Conservation (phyloP, 2,329 filamentous ascomycete genomes). For the Cadophora malorum region DNA sequence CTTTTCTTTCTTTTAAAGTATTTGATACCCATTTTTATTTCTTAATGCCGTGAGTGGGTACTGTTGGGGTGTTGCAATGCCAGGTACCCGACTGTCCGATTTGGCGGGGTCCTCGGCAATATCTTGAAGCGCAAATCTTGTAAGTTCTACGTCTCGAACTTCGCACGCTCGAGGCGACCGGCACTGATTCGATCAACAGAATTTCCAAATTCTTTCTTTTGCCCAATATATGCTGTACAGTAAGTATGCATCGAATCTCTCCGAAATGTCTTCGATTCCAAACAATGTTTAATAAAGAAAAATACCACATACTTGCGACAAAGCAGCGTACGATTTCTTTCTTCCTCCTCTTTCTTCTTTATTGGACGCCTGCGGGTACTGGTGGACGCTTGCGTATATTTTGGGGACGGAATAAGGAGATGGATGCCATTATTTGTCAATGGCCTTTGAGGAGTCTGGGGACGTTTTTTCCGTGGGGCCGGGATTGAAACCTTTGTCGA, state of each 20-base stretch:
- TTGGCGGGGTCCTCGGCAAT: background rate
- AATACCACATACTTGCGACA: background rate
- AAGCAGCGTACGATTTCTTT: background rate
- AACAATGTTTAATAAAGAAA: background rate
- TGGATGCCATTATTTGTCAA: background rate
- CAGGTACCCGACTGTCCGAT: background rate
- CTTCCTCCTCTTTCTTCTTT: background rate
- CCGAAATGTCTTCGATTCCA: background rate
- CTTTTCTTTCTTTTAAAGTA: background rate
- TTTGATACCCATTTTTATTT: conserved; percentile 4
- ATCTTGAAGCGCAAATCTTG: background rate
- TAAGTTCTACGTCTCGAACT: background rate
- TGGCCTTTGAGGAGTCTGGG: background rate
- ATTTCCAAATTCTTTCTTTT: background rate
- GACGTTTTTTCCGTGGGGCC: background rate
- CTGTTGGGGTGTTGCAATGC: background rate
- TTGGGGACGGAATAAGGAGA: background rate
- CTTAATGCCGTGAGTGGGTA: background rate
- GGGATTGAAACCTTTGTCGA: background rate
- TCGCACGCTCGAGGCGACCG: background rate
- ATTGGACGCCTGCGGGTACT: background rate
- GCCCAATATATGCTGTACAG: background rate
- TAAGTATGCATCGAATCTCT: background rate
- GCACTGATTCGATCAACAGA: background rate
- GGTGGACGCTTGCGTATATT: background rate